Evolutionary conservation across 257 asterid genomes (phyloP).

Genomic region (Ligustrum vulgare): DNA sequence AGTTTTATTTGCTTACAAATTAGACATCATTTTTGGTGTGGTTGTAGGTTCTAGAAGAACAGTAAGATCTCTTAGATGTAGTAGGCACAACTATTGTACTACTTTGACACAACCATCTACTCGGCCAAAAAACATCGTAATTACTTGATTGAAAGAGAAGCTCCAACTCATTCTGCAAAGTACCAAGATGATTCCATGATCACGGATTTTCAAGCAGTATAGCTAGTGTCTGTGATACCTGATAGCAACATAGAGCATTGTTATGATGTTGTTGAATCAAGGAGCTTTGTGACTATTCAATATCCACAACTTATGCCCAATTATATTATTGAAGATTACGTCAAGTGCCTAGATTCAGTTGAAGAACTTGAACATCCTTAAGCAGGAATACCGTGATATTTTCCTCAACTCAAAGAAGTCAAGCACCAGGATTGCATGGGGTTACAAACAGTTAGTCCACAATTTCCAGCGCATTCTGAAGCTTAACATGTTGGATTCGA

Average conservation of each 20-base stretch:
- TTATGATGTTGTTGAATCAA: constrained; percentile 36
- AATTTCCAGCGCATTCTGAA: constrained; percentile 23
- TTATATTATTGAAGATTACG: constrained; percentile 37
- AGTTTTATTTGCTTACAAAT: constrained; percentile 31
- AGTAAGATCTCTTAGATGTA: constrained; percentile 3
- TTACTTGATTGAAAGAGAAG: constrained; percentile 14
- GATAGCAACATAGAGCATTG: constrained; percentile 20
- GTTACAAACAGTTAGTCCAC: constrained; percentile 30
- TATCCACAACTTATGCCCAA: constrained; percentile 28
- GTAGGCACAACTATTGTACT: constrained; percentile 14
- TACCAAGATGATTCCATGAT: constrained; percentile 12
- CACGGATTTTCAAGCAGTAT: constrained; percentile 12
- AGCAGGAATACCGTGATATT: constrained; percentile 38
- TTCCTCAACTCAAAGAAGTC: constrained; percentile 39
- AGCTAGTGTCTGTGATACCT: constrained; percentile 18
- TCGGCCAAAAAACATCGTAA: constrained; percentile 19
- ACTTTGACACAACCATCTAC: constrained; percentile 22
- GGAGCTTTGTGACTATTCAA: constrained; percentile 27
- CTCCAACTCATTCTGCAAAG: neutral
- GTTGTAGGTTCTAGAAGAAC: constrained; percentile 11
- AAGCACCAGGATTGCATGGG: constrained; percentile 35
- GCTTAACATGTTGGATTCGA: neutral
- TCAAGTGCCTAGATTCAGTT: constrained; percentile 32
- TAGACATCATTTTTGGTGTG: constrained; percentile 28
- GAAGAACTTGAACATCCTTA: constrained; percentile 38